These are phyloP conservation scores for Amylostereum areolatum DNA, from an alignment of 1,284 basidiomycete genomes.

Conservation along the genomic window DNA sequence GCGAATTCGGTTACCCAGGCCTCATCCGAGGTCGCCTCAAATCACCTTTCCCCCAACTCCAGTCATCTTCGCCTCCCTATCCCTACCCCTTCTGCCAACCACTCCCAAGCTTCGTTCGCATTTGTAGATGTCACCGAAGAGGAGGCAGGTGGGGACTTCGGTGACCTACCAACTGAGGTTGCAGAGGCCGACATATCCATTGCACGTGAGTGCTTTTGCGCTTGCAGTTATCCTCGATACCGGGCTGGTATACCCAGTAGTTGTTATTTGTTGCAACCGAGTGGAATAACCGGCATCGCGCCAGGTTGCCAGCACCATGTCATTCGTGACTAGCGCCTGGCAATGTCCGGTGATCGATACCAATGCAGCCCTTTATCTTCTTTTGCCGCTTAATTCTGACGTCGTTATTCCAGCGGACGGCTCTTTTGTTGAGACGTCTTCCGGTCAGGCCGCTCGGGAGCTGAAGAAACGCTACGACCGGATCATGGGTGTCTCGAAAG, in stretches of 20 bases:
- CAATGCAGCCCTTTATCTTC: conserved; percentile 4
- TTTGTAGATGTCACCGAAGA: conserved; percentile 31
- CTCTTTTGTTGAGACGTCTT: conserved; percentile 73
- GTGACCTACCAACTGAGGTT: conserved; percentile 39
- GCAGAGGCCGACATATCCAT: conserved; percentile 53
- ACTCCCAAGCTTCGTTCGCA: conserved; percentile 36
- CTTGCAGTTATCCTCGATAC: too few species aligned
- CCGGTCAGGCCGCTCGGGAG: conserved; percentile 63
- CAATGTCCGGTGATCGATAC: too few species aligned
- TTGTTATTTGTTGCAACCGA: too few species aligned
- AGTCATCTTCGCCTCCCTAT: conserved; percentile 38
- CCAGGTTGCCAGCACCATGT: too few species aligned
- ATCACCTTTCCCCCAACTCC: conserved; percentile 10
- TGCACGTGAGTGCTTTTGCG: conserved; percentile 41
- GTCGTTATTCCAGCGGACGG: conserved; percentile 46
- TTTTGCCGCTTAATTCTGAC: background rate
- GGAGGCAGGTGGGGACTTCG: conserved; percentile 15
- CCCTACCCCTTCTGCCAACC: conserved; percentile 33
- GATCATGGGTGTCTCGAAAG: conserved; percentile 54
- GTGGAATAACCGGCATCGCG: too few species aligned
- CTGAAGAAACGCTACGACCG: conserved; percentile 71
- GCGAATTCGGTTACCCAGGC: background rate
- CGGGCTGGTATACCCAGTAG: too few species aligned
- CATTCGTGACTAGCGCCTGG: too few species aligned
- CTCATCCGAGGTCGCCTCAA: conserved; percentile 12